These are phyloP conservation scores for Thinopyrum elongatum DNA, from an alignment of 176 grass and related monocot genomes.

Conservation along the genomic window DNA sequence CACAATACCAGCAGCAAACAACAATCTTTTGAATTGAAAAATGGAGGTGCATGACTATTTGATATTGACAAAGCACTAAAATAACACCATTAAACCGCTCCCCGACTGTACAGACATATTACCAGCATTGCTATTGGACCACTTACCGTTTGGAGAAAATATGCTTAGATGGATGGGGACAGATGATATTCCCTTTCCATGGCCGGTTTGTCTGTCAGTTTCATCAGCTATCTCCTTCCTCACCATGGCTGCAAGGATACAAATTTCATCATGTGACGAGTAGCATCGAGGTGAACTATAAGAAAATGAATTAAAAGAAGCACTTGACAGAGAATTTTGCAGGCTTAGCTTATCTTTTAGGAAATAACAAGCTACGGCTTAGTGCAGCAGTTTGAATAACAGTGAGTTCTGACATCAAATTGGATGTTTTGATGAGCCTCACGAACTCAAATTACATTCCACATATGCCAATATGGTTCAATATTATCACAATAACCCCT, in stretches of 20 bases:
- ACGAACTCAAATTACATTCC: not conserved
- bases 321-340: not conserved
- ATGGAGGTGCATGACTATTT: not conserved
- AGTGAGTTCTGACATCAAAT: not conserved
- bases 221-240: slow-evolving; percentile 96
- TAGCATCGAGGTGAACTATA: not conserved
- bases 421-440: not conserved
- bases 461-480: not conserved
- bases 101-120: not conserved
- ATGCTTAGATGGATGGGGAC: slow-evolving; percentile 91
- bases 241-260: slow-evolving; percentile 60
- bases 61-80: not conserved
- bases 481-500: not conserved
- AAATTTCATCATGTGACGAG: slow-evolving; percentile 4
- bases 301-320: not conserved
- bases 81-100: not conserved
- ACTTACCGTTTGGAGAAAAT: slow-evolving; percentile 79
- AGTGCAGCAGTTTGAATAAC: not conserved
- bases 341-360: not conserved
- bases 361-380: slow-evolving; percentile 3
- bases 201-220: slow-evolving; percentile 92
- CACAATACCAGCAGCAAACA: slow-evolving; percentile 17
- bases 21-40: not conserved
- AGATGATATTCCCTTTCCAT: slow-evolving; percentile 79
- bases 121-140: not conserved